These are phyloP conservation scores for Micractinium conductrix DNA, from an alignment of 139 green algal species.

Conservation along the genomic window DNA sequence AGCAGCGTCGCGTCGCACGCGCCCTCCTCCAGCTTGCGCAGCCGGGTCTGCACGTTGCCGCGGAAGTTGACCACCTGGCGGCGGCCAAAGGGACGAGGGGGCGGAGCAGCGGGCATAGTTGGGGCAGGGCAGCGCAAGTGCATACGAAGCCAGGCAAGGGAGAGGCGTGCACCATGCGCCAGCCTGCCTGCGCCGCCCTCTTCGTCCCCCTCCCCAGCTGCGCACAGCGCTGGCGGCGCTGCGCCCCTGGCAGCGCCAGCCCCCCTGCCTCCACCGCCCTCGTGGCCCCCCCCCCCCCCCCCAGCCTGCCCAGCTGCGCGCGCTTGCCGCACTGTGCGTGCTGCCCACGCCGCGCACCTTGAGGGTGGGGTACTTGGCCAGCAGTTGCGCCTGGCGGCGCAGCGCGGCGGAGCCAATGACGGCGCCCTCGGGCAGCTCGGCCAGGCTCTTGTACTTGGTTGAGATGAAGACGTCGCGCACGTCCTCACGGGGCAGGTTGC, in stretches of 20 bases:
- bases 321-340: too few species aligned
- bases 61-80: constrained; percentile 98
- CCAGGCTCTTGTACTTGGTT: constrained; percentile 75
- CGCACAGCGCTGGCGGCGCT: too few species aligned
- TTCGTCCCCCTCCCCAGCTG: too few species aligned
- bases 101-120: not conserved
- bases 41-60: constrained; percentile 96
- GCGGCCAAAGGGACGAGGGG: not conserved
- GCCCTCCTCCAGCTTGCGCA: constrained; percentile 97
- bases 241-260: too few species aligned
- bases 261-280: too few species aligned
- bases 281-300: too few species aligned
- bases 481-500: constrained; percentile 98
- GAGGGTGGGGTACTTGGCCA: constrained; percentile 93
- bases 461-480: constrained; percentile 98
- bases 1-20: constrained; percentile 93
- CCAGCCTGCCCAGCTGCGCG: too few species aligned
- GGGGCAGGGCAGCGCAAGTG: too few species aligned
- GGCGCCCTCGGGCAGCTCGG: constrained; percentile 89
- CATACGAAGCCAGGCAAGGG: too few species aligned
- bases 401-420: constrained; percentile 93
- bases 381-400: constrained; percentile 94
- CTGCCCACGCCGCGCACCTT: constrained; percentile 57
- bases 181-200: too few species aligned
- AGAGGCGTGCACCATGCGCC: too few species aligned